A percentile compares a stretch with the other conserved stretches of the same genome.
Evolutionary conservation across 768 basidiomycete species (phyloP).

Genomic region (Nidula microcarpa): DNA sequence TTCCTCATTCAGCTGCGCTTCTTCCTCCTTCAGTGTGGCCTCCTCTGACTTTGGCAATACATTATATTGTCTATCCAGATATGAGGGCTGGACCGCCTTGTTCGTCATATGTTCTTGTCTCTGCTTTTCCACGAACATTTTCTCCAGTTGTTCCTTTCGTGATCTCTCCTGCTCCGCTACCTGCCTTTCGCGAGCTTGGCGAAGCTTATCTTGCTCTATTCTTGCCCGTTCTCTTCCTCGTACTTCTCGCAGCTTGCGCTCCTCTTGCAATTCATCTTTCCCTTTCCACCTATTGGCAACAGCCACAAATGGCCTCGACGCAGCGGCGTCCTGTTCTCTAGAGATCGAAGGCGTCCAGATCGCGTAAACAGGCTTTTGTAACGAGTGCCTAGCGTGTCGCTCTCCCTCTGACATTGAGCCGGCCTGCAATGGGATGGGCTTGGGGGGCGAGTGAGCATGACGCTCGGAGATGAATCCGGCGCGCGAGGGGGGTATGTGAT

Average conservation of each 20-base stretch:
- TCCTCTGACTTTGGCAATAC: constrained; percentile 7
- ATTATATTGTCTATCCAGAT: too few relatives aligned
- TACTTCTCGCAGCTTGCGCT: constrained; percentile 22
- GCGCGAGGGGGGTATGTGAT: too few relatives aligned
- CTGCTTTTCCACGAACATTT: constrained; percentile 10
- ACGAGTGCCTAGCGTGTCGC: constrained; percentile 18
- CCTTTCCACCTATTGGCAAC: constrained; percentile 37
- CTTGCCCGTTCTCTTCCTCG: constrained; percentile 2
- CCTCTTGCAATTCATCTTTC: constrained; percentile 46
- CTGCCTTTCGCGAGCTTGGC: constrained; percentile 1
- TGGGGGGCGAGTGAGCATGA: neutral
- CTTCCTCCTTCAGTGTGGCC: constrained; percentile 17
- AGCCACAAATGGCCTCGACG: constrained; percentile 30
- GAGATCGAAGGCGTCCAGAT: constrained; percentile 48
- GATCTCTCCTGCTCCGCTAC: constrained; percentile 11
- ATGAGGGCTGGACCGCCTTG: too few relatives aligned
- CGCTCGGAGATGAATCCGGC: neutral
- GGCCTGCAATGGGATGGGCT: neutral
- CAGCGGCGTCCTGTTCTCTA: constrained; percentile 38
- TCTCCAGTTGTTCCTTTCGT: constrained; percentile 13
- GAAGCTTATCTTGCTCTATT: constrained; percentile 11
- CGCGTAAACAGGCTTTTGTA: constrained; percentile 33
- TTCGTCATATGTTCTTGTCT: constrained; percentile 1
- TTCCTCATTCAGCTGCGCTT: constrained; percentile 14
- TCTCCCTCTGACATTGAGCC: constrained; percentile 28